Percentiles rank a stretch among this genome's conserved stretches.
These are phyloP conservation scores for Dendrobium officinale DNA, from an alignment of 106 monocot genomes.

Conservation along the genomic window DNA sequence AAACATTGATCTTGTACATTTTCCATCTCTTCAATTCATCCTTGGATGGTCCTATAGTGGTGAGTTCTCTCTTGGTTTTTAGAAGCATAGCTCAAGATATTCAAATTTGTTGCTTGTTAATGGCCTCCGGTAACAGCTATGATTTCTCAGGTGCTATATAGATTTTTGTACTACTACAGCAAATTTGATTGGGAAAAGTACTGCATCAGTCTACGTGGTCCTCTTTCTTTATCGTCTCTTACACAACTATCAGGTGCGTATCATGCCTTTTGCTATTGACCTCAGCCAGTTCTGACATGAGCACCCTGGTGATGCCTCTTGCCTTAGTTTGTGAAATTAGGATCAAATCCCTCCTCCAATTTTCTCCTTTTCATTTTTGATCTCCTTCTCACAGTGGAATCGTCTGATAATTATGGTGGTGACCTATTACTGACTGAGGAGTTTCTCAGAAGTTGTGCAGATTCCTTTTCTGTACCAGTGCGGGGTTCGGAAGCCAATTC, in stretches of 20 bases:
- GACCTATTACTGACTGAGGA: slow-evolving; percentile 50
- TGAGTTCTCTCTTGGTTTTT: slow-evolving; percentile 28
- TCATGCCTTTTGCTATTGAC: neutral
- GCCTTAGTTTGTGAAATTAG: neutral
- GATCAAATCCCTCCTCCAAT: neutral
- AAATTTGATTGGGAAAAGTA: slow-evolving; percentile 89
- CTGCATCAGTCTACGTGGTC: slow-evolving; percentile 69
- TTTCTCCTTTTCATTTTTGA: neutral
- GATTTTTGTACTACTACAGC: slow-evolving; percentile 82
- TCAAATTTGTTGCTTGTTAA: neutral
- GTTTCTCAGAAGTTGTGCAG: slow-evolving; percentile 48
- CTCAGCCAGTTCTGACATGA: slow-evolving; percentile 22
- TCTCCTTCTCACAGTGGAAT: slow-evolving; percentile 10
- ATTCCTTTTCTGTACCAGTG: slow-evolving; percentile 29
- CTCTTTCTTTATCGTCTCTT: slow-evolving; percentile 57
- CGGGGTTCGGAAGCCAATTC: slow-evolving; percentile 18
- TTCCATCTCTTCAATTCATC: slow-evolving; percentile 73
- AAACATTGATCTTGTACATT: slow-evolving; percentile 74
- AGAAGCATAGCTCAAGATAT: neutral
- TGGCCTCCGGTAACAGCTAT: neutral
- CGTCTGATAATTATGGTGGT: slow-evolving; percentile 41
- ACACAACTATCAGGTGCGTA: slow-evolving; percentile 62
- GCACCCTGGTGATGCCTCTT: neutral
- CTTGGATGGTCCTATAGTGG: slow-evolving; percentile 68
- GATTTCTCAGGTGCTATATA: slow-evolving; percentile 72